phyloP scores from a whole-genome alignment of 108 stramenopile species.

The Discostella pseudostelligera region DNA sequence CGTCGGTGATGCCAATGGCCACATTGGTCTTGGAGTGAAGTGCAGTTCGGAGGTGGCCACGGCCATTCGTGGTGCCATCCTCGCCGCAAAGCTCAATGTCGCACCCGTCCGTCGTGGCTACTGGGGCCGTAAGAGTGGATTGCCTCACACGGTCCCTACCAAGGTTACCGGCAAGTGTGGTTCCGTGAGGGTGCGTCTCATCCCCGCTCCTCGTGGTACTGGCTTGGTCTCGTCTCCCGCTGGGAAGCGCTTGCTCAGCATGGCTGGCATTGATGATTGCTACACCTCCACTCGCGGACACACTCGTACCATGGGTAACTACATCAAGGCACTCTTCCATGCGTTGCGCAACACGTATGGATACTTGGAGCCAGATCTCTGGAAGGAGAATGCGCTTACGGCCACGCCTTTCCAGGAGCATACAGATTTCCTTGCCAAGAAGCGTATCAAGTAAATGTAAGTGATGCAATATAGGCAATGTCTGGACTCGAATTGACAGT shows the following conservation, averaged over 20 bases:
- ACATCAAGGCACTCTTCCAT: constrained; percentile 99
- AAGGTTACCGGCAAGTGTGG: constrained; percentile 99
- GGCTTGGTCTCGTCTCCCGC: constrained; percentile 98
- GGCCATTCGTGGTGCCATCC: constrained; percentile 99
- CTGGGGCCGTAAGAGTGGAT: constrained; percentile 96
- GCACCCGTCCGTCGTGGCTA: constrained; percentile 99
- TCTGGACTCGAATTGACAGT: constrained; percentile 32
- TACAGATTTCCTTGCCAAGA: constrained; percentile 99
- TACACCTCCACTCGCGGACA: constrained; percentile 93
- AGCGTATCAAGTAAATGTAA: constrained; percentile 48
- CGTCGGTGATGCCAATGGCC: constrained; percentile 95
- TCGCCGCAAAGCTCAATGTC: constrained; percentile 97
- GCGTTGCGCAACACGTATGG: constrained; percentile 97
- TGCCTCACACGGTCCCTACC: constrained; percentile 99
- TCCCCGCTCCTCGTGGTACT: constrained; percentile 99
- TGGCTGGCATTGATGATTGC: constrained; percentile 98
- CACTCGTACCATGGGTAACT: constrained; percentile 99
- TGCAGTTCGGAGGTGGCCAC: constrained; percentile 98
- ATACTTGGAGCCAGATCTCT: constrained; percentile 98
- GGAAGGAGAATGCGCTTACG: constrained; percentile 90
- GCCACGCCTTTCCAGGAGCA: constrained; percentile 97
- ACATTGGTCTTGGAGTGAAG: constrained; percentile 99
- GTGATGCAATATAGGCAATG: not conserved
- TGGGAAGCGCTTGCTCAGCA: constrained; percentile 98
- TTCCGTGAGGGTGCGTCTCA: constrained; percentile 98